Base-by-base conservation (phyloP, 1,139 yeast genomes). In the Kodamaea arcana region DNA sequence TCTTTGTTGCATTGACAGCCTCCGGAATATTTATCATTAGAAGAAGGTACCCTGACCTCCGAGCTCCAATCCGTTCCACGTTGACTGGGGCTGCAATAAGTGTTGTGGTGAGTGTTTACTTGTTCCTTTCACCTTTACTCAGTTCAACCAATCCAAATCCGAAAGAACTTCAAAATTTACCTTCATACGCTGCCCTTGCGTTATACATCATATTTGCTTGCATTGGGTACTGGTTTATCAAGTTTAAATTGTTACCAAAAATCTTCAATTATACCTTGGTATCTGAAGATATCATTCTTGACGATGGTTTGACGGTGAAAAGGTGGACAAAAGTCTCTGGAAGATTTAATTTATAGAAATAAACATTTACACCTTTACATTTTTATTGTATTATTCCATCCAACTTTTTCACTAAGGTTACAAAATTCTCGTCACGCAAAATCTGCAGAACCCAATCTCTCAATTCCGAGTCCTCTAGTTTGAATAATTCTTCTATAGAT, bases 231-330 rank as follows among this genome's bases (percentile, higher is more conserved):
- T 79, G 85, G 85, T 52, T 58, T 4, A 26, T 69, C 14, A 68
- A 60, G 51, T 79, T 78, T 43, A 54, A 51, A 16, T 29, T 70
- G 1, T 44, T 69, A 9, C 84, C 85, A 1, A 51, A 55, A 47
- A 9, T 64, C 1, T 64, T 68, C 12, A 55, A 60, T 0, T 79
- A 79, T 44, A 52, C 56, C 8, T 51, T 79, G 26, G 51, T 58
- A 3, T 56, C 67, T 11, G 71, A 65, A 39, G 62, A 58, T 2
- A 45, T 54, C 11, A 60, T 56, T 29, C 58, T 72, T 30, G 63
- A 62, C 1, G 86, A 80, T 52, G 86, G 86, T 0, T 54, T 80
- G 32, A 60, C 60, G 2, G 63, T 78, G 5, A 77, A 75, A 44
- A 54, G 60, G 37, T 80, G 86, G 86, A 51, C 52, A 2, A 72